Percentiles rank a stretch among this genome's conserved stretches.
Conservation (phyloP, 2,329 filamentous ascomycete genomes). For the Hymenoscyphus infarciens region DNA sequence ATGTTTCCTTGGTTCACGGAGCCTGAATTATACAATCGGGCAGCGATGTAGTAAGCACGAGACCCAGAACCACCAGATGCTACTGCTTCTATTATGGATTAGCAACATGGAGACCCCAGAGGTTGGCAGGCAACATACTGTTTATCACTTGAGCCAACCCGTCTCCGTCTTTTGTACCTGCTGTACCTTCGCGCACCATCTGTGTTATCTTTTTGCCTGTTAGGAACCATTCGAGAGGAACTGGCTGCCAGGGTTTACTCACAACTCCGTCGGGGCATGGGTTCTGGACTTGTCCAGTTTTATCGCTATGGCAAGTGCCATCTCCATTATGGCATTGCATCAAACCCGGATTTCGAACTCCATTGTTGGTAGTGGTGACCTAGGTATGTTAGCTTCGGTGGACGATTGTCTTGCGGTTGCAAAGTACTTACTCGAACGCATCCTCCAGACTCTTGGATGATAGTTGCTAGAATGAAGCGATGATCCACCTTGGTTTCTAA, state of each 20-base stretch:
- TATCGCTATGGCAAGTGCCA: slow-evolving; percentile 15
- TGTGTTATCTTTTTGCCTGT: slow-evolving; percentile 11
- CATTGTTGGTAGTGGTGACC: slow-evolving; percentile 21
- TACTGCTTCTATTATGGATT: neutral
- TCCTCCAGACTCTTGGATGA: slow-evolving; percentile 3
- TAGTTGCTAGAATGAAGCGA: slow-evolving; percentile 1
- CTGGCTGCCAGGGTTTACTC: neutral
- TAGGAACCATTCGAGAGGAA: neutral
- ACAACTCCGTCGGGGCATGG: slow-evolving; percentile 12
- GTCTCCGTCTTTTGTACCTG: slow-evolving; percentile 36
- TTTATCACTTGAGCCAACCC: slow-evolving; percentile 37
- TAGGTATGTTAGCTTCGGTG: too few relatives aligned
- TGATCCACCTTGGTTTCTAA: neutral
- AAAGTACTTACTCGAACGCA: neutral
- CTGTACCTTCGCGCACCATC: slow-evolving; percentile 40
- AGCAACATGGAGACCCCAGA: neutral
- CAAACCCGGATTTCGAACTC: slow-evolving; percentile 24
- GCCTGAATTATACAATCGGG: slow-evolving; percentile 42
- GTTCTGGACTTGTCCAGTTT: slow-evolving; percentile 7
- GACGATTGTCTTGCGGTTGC: too few relatives aligned
- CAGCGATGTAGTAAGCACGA: slow-evolving; percentile 36
- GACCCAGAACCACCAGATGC: slow-evolving; percentile 26
- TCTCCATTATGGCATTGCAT: slow-evolving; percentile 27
- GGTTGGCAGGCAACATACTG: neutral
- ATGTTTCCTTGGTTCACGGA: slow-evolving; percentile 34